Percentiles rank a stretch among this genome's conserved stretches.
These are phyloP conservation scores for Aspergillus leporis DNA, from an alignment of 495 filamentous ascomycete genomes.

Conservation along the genomic window DNA sequence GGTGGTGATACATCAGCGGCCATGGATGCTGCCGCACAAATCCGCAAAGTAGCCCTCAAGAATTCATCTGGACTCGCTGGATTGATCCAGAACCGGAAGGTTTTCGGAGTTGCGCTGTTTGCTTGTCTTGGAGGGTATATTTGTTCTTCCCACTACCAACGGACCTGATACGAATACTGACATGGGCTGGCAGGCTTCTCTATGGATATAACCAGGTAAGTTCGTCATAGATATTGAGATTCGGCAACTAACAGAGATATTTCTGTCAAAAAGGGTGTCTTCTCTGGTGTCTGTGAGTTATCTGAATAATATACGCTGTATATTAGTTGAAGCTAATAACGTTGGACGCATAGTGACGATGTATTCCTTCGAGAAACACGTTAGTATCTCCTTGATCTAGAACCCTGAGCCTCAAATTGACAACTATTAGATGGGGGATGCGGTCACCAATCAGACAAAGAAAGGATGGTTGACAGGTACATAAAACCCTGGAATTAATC, in stretches of 20 bases:
- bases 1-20: constrained; percentile 26
- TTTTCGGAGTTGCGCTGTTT: constrained; percentile 72
- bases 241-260: constrained; percentile 1
- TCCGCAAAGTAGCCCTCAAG: constrained; percentile 63
- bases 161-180: constrained; percentile 27
- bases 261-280: constrained; percentile 7
- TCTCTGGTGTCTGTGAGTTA: constrained; percentile 16
- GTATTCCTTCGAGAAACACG: constrained; percentile 21
- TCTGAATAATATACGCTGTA: neutral
- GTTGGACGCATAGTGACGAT: constrained; percentile 19
- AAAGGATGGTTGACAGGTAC: constrained; percentile 67
- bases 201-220: constrained; percentile 70
- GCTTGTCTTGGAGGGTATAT: constrained; percentile 68
- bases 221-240: neutral
- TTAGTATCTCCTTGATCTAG: constrained; percentile 14
- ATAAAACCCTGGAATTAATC: neutral
- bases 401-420: neutral
- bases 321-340: neutral
- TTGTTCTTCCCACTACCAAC: constrained; percentile 9
- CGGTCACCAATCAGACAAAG: constrained; percentile 55
- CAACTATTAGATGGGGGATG: constrained; percentile 57
- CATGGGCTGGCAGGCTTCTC: constrained; percentile 21
- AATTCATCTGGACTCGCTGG: constrained; percentile 64
- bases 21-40: constrained; percentile 62
- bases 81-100: constrained; percentile 66